Base-by-base conservation (phyloP, 345 rosid genomes). In the Lumnitzera littorea region DNA sequence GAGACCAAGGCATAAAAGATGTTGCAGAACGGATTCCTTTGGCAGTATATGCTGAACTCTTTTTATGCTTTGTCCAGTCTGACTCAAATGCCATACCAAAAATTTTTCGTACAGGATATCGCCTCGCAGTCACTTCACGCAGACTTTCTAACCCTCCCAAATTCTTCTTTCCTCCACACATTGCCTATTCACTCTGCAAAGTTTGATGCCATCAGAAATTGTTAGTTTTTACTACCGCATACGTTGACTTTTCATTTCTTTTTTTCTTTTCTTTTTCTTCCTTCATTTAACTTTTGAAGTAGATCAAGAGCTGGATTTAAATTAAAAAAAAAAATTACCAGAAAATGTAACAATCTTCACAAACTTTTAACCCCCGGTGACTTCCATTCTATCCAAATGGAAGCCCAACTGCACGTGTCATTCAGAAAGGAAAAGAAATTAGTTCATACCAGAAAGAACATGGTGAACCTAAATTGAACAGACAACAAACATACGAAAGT, bases 81-180 rank as follows among this genome's bases (percentile, higher is more conserved):
- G 86, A 86, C 67, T 82, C 83, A 81, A 73, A 65, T 82, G 76
- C 97, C 97, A 94, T 94, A 69, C 87, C 91, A 83, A 65, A 70
- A 68, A 55, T 56, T 72, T 62, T 62, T 56, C 58, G 78, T 66
- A 51, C 65, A 46, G 61, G 57, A 64, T 29, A 43, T 46, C 71
- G 73, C 50, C 51, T 53, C 58, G 62, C 67, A 49, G 62, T 56
- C 51, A 65, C 20, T 50, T 71, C 63, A 55, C 2, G 61, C 54
- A 56, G 65, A 67, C 55, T 65, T 69, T 50, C 63, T 69, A 74
- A 49, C 50, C 70, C 74, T 64, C 59, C 66, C 46, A 58, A 64
- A 29, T 56, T 55, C 69, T 49, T 76, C 62, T 72, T 73, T 70
- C 60, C 73, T 61, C 72, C 69, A 72, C 81, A 79, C 92, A 86